phyloP scores from a whole-genome alignment of 257 asterid genomes.

The Gentiana macrophylla region DNA sequence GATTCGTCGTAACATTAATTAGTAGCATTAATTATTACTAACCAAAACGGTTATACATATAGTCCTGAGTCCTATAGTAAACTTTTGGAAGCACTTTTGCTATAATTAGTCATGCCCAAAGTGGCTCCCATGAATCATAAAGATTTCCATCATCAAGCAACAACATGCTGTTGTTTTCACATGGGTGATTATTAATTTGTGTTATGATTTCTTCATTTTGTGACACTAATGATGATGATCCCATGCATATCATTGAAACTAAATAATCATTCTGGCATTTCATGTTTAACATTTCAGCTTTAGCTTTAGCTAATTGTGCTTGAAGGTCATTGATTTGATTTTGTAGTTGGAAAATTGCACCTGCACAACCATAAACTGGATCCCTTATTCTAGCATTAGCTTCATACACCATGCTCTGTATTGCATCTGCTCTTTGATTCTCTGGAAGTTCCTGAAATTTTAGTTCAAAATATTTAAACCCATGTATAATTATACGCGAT shows the following conservation, averaged over 20 bases:
- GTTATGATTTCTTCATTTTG: neutral
- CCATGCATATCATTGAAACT: constrained; percentile 12
- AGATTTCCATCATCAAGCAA: neutral
- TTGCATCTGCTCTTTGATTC: constrained; percentile 19
- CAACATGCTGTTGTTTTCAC: neutral
- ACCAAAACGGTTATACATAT: no score
- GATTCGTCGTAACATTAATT: no score
- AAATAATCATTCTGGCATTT: constrained; percentile 19
- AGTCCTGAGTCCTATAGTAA: no score
- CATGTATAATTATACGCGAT: no score
- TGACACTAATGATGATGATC: constrained; percentile 3
- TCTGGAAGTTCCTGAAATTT: constrained; percentile 17
- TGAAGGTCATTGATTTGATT: constrained; percentile 15
- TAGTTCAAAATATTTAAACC: no score
- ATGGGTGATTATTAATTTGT: neutral
- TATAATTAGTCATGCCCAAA: neutral
- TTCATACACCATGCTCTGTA: constrained; percentile 24
- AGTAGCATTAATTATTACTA: no score
- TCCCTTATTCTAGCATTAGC: constrained; percentile 22
- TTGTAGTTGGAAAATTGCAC: constrained; percentile 15
- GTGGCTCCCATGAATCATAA: neutral
- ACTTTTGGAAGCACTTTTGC: no score
- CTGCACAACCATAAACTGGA: constrained; percentile 27
- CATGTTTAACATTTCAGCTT: constrained; percentile 19
- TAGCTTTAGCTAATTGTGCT: constrained; percentile 20